Percentiles rank a stretch among this genome's conserved stretches.
Conservation (phyloP, 2,329 filamentous ascomycete species). For the Dothistroma septosporum region DNA sequence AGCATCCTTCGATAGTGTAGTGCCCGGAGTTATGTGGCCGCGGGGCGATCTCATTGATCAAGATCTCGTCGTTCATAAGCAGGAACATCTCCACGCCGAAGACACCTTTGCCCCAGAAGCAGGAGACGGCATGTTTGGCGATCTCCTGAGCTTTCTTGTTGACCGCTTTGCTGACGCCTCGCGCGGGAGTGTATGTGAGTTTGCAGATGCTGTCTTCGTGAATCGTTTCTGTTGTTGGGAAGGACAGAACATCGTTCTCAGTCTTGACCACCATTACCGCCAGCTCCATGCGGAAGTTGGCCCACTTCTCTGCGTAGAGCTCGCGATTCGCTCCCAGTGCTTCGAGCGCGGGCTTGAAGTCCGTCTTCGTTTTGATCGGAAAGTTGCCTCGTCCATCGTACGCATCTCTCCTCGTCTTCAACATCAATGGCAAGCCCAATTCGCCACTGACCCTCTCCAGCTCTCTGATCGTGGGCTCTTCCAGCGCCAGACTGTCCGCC, state of each 20-base stretch:
- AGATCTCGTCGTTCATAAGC: conserved; percentile 62
- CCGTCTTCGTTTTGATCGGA: conserved; percentile 55
- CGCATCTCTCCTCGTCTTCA: conserved; percentile 84
- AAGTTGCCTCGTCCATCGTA: conserved; percentile 86
- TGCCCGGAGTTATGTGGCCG: conserved; percentile 89
- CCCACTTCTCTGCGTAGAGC: conserved; percentile 87
- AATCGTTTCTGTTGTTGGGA: conserved; percentile 88
- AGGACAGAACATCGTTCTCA: conserved; percentile 68
- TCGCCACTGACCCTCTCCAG: conserved; percentile 59
- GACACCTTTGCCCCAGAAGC: conserved; percentile 81
- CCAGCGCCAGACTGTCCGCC: conserved; percentile 65
- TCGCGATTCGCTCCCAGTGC: conserved; percentile 62
- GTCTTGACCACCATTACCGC: conserved; percentile 94
- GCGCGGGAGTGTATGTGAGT: conserved; percentile 79
- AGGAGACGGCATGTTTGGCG: conserved; percentile 72
- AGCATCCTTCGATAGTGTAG: conserved; percentile 88
- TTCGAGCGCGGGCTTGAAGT: conserved; percentile 63
- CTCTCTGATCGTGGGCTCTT: conserved; percentile 55
- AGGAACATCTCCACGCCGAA: conserved; percentile 98
- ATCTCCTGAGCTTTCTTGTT: conserved; percentile 67
- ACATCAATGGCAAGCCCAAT: conserved; percentile 82
- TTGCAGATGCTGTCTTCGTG: conserved; percentile 96
- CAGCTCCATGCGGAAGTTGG: conserved; percentile 78
- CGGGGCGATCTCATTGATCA: conserved; percentile 85
- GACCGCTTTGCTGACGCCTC: conserved; percentile 60